Base-by-base conservation (phyloP, 2,329 filamentous ascomycete species). In the Pseudogymnoascus sp. region DNA sequence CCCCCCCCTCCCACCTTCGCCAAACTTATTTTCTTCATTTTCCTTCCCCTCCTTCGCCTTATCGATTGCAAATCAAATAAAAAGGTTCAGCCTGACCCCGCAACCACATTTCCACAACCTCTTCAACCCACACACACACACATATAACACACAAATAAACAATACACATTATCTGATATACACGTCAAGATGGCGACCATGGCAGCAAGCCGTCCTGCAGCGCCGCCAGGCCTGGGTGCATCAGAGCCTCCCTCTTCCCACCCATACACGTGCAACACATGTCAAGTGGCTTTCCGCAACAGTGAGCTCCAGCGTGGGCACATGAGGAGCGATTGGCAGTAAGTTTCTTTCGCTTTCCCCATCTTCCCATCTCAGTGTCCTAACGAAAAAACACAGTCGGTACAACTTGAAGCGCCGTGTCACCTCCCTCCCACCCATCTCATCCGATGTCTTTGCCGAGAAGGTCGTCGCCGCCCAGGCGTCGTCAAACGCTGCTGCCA, bases 271-370 rank as follows among this genome's bases (percentile, higher is more conserved):
- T 99, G 94, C 84, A 99, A 97, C 75, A 94, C 92, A 61, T 99
- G 94, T 72, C 90, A 96, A 73, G 92, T 99, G 67, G 94, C 92
- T 58, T 99, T 97, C 76, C 87, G 92, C 66, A 91, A 90, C 71
- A 91, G 89, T 72, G 92, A 97, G 71, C 81, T 95, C 60, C 94
- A 99, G 76, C 86, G 94, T 72, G 86, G 84, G 35, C 94, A 99
- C 72, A 99, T 99, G 94, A 91, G 94, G 74, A 94, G 88, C 68
- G 94, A 99, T 76, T 99, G 94, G 94, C 92, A 99, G 88, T 94
- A 81, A 76, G 89, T 85, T 59, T 58, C 56, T 23, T 30, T 60
- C 57, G 37, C 21, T 28, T 57, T 38, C n/a, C 59, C 38, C 58
- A 18, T 60, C 35, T 60, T n/a, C 13, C 23, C 35, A 45, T 55